Conservation (phyloP, 129 eudicot genomes). For the Artemisia annua region DNA sequence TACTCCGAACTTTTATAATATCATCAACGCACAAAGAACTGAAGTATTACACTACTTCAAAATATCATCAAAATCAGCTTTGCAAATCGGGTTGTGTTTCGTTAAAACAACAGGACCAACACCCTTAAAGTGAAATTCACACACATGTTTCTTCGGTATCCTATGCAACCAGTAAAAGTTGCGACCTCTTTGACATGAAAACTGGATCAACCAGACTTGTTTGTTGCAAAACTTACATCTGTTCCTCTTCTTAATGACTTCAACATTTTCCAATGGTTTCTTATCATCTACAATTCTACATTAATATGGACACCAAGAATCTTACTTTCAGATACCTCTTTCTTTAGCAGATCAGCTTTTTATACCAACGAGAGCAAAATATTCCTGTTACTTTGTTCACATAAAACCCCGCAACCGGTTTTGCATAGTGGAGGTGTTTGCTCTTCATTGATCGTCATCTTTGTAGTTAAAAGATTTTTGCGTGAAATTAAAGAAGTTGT, state of each 20-base stretch:
- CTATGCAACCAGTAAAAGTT: conserved; percentile 25
- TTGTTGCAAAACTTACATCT: neutral
- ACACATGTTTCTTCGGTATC: conserved; percentile 32
- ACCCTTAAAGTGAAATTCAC: conserved; percentile 29
- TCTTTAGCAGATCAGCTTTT: neutral
- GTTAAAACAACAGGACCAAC: conserved; percentile 1
- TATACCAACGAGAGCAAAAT: conserved; percentile 6
- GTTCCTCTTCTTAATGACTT: too few relatives aligned
- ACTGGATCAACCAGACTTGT: conserved; percentile 18
- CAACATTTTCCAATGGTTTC: neutral
- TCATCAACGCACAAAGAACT: too few relatives aligned
- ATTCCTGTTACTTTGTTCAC: neutral
- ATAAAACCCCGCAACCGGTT: neutral
- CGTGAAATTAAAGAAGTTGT: neutral
- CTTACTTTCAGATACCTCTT: neutral
- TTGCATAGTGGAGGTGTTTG: conserved; percentile 8
- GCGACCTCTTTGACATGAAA: neutral
- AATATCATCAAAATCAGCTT: too few relatives aligned
- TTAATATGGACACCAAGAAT: neutral
- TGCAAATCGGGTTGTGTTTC: conserved; percentile 22
- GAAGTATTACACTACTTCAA: too few relatives aligned
- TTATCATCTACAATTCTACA: neutral
- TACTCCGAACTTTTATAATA: too few relatives aligned
- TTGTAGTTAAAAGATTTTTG: neutral
- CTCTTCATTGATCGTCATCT: neutral